Conservation (phyloP, 257 asterid genomes). For the Fraxinus pennsylvanica region DNA sequence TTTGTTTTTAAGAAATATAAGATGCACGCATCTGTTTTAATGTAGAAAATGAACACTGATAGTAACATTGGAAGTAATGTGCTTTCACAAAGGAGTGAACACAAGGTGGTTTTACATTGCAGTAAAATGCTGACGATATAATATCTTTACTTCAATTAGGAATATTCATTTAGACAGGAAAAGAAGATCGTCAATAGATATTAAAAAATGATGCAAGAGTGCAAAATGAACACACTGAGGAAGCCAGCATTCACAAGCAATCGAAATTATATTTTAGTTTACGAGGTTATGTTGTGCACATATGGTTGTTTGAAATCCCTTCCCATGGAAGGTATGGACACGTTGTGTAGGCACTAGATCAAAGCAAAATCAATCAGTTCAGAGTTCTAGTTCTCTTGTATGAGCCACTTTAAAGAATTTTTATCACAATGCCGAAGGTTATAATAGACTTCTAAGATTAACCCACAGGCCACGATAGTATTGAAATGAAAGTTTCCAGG, state of each 20-base stretch:
- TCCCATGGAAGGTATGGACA: constrained; percentile 19
- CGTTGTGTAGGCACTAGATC: constrained; percentile 8
- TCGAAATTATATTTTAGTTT: background rate
- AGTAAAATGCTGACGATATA: background rate
- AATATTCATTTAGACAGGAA: background rate
- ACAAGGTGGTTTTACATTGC: background rate
- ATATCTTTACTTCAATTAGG: background rate
- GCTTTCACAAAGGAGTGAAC: background rate
- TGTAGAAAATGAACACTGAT: background rate
- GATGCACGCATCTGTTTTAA: background rate
- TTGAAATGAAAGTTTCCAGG: background rate
- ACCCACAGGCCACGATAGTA: background rate
- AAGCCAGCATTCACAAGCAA: background rate
- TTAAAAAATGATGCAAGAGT: background rate
- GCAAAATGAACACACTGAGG: background rate
- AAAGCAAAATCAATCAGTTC: constrained; percentile 17
- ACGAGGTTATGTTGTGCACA: background rate
- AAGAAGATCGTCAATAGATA: background rate
- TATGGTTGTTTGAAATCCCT: background rate
- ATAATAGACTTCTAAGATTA: constrained; percentile 12
- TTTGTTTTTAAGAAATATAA: background rate
- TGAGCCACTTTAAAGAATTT: background rate
- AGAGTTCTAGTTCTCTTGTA: background rate
- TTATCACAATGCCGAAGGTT: background rate
- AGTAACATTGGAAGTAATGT: background rate